Conservation (phyloP, 208 protist species). For the Leishmania arabica region DNA sequence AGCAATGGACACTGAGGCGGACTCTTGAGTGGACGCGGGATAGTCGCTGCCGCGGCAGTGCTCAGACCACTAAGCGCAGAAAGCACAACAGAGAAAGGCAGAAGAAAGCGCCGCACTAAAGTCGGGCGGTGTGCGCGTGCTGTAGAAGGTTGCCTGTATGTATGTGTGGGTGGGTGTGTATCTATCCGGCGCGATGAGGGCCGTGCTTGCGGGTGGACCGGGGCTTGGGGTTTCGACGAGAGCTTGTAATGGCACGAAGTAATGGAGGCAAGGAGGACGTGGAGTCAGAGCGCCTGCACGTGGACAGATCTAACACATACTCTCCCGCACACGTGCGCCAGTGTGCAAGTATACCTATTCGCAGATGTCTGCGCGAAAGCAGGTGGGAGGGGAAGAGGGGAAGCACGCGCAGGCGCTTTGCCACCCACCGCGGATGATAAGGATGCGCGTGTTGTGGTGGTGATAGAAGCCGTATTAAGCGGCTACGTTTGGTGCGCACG, state of each 20-base stretch:
- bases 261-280: not conserved
- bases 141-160: not conserved
- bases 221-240: not conserved
- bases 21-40: not conserved
- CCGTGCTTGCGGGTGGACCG: not conserved
- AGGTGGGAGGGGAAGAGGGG: too few relatives aligned
- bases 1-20: not conserved
- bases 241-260: not conserved
- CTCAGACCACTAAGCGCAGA: not conserved
- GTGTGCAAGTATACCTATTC: not conserved
- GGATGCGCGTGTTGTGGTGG: not conserved
- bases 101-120: not conserved
- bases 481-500: not conserved
- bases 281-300: not conserved
- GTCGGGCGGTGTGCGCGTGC: not conserved
- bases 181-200: not conserved
- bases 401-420: not conserved
- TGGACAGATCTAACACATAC: not conserved
- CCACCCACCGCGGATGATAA: not conserved
- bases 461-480: too few relatives aligned
- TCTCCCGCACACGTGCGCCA: not conserved
- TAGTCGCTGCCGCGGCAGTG: not conserved
- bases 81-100: not conserved
- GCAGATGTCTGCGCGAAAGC: not conserved
- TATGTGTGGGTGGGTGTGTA: not conserved